A percentile compares a stretch with the other conserved stretches of the same genome.
Conservation (phyloP, 129 eudicot species). For the Smallanthus sonchifolius region DNA sequence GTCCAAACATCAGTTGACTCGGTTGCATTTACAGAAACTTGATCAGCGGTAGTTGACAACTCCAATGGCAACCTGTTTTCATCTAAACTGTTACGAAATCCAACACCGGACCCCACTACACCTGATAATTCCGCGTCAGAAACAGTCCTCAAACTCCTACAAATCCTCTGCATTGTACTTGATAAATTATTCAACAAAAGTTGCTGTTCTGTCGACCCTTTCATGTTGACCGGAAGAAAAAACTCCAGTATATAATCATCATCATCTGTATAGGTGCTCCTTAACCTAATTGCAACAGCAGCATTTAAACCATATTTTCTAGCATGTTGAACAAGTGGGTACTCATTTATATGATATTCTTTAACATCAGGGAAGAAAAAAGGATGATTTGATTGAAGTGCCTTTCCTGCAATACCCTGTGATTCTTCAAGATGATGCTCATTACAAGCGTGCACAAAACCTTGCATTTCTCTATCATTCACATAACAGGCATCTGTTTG, state of each 20-base stretch:
- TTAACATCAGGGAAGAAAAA: conserved; percentile 71
- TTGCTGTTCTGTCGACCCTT: conserved; percentile 60
- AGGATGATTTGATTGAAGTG: conserved; percentile 71
- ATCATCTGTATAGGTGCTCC: conserved; percentile 70
- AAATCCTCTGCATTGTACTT: conserved; percentile 64
- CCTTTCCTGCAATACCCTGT: conserved; percentile 82
- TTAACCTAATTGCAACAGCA: conserved; percentile 72
- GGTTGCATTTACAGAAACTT: conserved; percentile 29
- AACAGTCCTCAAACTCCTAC: conserved; percentile 69
- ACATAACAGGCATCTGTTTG: conserved; percentile 64
- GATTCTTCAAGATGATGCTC: conserved; percentile 75
- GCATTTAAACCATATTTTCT: conserved; percentile 66
- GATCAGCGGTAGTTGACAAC: conserved; percentile 26
- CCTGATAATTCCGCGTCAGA: conserved; percentile 49
- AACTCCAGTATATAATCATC: conserved; percentile 88
- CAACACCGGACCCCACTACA: conserved; percentile 5
- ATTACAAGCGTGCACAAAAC: conserved; percentile 70
- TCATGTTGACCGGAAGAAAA: conserved; percentile 62
- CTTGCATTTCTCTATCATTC: conserved; percentile 53
- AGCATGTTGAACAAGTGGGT: conserved; percentile 90
- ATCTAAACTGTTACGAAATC: conserved; percentile 20
- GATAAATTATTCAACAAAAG: conserved; percentile 58
- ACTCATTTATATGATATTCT: conserved; percentile 52
- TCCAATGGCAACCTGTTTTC: conserved; percentile 22
- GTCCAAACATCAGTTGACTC: conserved; percentile 18